phyloP scores from a whole-genome alignment of 1,284 basidiomycete genomes.

The Rhodotorula sp. region DNA sequence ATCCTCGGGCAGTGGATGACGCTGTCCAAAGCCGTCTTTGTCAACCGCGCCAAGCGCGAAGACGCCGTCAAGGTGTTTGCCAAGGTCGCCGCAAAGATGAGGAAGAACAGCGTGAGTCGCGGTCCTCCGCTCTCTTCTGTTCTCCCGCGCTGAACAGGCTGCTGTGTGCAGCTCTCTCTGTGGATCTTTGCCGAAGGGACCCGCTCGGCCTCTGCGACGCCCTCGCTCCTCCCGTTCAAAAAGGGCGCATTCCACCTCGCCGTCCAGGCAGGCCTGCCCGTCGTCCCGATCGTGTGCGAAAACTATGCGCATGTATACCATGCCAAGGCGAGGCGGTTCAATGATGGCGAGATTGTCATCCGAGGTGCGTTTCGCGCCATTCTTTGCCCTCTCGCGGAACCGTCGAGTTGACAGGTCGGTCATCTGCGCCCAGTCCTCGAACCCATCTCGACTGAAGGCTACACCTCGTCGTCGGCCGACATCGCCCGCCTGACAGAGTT shows the following conservation, averaged over 20 bases:
- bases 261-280: slow-evolving; percentile 76
- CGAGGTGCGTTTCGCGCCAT: slow-evolving; percentile 62
- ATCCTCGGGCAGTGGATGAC: slow-evolving; percentile 83
- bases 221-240: slow-evolving; percentile 82
- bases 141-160: neutral
- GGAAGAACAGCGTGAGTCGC: slow-evolving; percentile 56
- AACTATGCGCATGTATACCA: slow-evolving; percentile 56
- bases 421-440: slow-evolving; percentile 62
- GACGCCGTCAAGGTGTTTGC: slow-evolving; percentile 73
- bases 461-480: slow-evolving; percentile 61
- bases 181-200: slow-evolving; percentile 95
- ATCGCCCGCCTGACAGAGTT: slow-evolving; percentile 62
- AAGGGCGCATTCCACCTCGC: slow-evolving; percentile 98
- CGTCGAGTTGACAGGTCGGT: neutral
- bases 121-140: no score
- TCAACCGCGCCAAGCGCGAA: slow-evolving; percentile 79
- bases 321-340: slow-evolving; percentile 58
- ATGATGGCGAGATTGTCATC: slow-evolving; percentile 72
- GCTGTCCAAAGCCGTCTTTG: slow-evolving; percentile 87
- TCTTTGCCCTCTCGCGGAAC: neutral
- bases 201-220: slow-evolving; percentile 65
- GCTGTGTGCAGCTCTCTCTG: slow-evolving; percentile 60
- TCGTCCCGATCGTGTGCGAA: slow-evolving; percentile 88
- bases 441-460: slow-evolving; percentile 67
- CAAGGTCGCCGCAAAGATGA: slow-evolving; percentile 73